Evolutionary conservation across 2,329 filamentous ascomycete species (phyloP).

Genomic region (Xylaria sp.): DNA sequence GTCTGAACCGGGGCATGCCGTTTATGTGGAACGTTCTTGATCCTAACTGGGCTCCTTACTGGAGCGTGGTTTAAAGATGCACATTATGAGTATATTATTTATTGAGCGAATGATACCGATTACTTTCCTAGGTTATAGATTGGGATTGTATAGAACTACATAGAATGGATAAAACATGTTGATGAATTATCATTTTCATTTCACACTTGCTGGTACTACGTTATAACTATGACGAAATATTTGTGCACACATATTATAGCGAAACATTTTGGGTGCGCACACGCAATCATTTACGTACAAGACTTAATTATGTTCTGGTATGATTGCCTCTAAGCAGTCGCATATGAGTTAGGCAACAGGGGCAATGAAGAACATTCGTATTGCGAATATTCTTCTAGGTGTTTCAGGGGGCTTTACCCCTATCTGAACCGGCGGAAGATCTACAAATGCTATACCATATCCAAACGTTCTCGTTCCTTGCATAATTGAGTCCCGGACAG

Average conservation of each 20-base stretch:
- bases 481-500: too few relatives aligned
- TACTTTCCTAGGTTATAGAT: not conserved
- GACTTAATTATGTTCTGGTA: not conserved
- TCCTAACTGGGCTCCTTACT: conserved; percentile 35
- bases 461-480: too few relatives aligned
- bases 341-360: too few relatives aligned
- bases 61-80: conserved; percentile 30
- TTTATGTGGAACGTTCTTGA: conserved; percentile 53
- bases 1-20: conserved; percentile 59
- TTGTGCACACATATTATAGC: too few relatives aligned
- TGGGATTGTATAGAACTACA: conserved; percentile 18
- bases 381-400: too few relatives aligned
- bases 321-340: not conserved
- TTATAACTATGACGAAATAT: not conserved
- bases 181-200: not conserved
- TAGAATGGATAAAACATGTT: conserved; percentile 9
- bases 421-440: too few relatives aligned
- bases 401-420: too few relatives aligned
- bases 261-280: not conserved
- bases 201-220: too few relatives aligned
- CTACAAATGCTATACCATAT: too few relatives aligned
- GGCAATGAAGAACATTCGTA: too few relatives aligned
- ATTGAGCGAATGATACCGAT: not conserved
- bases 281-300: not conserved
- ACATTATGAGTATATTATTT: not conserved